Percentiles rank a stretch among this genome's conserved stretches.
Evolutionary conservation across 805 yeast genomes (phyloP).

Genomic region (Saturnispora zaruensis): DNA sequence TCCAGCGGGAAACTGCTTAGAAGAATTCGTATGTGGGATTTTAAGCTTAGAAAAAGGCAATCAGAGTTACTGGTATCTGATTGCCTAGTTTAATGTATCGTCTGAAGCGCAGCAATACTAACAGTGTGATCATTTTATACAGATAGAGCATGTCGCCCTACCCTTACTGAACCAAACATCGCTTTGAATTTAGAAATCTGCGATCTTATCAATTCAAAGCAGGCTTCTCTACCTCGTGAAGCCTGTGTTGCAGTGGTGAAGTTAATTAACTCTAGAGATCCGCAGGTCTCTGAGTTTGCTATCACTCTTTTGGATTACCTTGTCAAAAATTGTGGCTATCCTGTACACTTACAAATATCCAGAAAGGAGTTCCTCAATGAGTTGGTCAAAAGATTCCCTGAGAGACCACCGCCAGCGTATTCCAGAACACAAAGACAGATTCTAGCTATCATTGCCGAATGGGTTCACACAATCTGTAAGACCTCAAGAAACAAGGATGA

Average conservation of each 20-base stretch:
- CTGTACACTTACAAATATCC: slow-evolving; percentile 89
- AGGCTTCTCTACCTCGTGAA: slow-evolving; percentile 84
- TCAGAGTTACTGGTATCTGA: background rate
- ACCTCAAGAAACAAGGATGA: slow-evolving; percentile 88
- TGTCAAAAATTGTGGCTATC: slow-evolving; percentile 97
- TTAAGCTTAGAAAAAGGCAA: background rate
- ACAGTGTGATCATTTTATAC: slow-evolving; percentile 24
- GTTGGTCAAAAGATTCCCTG: slow-evolving; percentile 88
- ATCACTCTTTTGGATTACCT: slow-evolving; percentile 66
- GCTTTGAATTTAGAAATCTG: slow-evolving; percentile 87
- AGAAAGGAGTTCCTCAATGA: slow-evolving; percentile 92
- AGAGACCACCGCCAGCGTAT: slow-evolving; percentile 82
- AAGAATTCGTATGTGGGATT: slow-evolving; percentile 27
- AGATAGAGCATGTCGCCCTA: slow-evolving; percentile 76
- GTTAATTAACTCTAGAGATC: slow-evolving; percentile 71
- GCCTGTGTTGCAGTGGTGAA: slow-evolving; percentile 83
- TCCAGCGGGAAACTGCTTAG: slow-evolving; percentile 31
- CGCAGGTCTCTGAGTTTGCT: slow-evolving; percentile 79
- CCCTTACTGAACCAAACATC: slow-evolving; percentile 78
- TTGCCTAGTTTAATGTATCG: background rate
- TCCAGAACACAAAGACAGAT: slow-evolving; percentile 76
- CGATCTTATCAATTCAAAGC: slow-evolving; percentile 86
- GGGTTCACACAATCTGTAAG: slow-evolving; percentile 92
- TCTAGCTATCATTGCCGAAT: slow-evolving; percentile 87
- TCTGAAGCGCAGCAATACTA: slow-evolving; percentile 4